These are phyloP conservation scores for Citrus mangshanensis DNA, from an alignment of 345 rosid species.

Conservation along the genomic window DNA sequence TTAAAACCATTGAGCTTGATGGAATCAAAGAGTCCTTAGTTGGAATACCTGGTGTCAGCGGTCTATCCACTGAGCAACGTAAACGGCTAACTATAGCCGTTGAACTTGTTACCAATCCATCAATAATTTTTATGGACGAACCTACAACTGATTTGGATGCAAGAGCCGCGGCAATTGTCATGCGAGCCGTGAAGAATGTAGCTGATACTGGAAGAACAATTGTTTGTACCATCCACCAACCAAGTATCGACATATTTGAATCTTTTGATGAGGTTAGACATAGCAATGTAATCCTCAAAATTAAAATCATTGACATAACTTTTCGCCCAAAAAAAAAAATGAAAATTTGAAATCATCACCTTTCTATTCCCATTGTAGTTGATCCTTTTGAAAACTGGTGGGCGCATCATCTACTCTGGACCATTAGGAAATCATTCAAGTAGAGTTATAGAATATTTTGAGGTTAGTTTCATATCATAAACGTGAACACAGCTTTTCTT, in stretches of 20 bases:
- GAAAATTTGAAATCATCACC: too few relatives aligned
- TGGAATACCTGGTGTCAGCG: slow-evolving; percentile 7
- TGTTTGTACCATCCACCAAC: slow-evolving; percentile 15
- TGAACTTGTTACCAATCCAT: slow-evolving; percentile 9
- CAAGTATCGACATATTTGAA: slow-evolving; percentile 7
- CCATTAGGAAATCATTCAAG: slow-evolving; percentile 61
- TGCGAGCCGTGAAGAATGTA: slow-evolving; percentile 9
- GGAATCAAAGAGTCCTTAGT: slow-evolving; percentile 1
- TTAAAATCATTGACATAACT: too few relatives aligned
- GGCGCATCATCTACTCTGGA: slow-evolving; percentile 62
- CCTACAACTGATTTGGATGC: slow-evolving; percentile 14
- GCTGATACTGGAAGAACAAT: slow-evolving; percentile 10
- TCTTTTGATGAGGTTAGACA: slow-evolving; percentile 4
- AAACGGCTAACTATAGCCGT: slow-evolving; percentile 7
- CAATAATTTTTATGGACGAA: slow-evolving; percentile 13
- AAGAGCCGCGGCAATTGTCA: slow-evolving; percentile 11
- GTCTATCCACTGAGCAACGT: slow-evolving; percentile 5
- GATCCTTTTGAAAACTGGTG: slow-evolving; percentile 66
- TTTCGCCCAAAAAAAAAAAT: too few relatives aligned
- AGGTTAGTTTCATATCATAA: slow-evolving; percentile 37
- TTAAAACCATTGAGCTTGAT: slow-evolving; percentile 9
- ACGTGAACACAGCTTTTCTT: too few relatives aligned
- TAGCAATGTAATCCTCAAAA: too few relatives aligned
- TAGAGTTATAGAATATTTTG: slow-evolving; percentile 56
- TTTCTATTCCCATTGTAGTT: slow-evolving; percentile 27